Base-by-base conservation (phyloP, 2,329 filamentous ascomycete genomes). In the Fusarium algeriense region DNA sequence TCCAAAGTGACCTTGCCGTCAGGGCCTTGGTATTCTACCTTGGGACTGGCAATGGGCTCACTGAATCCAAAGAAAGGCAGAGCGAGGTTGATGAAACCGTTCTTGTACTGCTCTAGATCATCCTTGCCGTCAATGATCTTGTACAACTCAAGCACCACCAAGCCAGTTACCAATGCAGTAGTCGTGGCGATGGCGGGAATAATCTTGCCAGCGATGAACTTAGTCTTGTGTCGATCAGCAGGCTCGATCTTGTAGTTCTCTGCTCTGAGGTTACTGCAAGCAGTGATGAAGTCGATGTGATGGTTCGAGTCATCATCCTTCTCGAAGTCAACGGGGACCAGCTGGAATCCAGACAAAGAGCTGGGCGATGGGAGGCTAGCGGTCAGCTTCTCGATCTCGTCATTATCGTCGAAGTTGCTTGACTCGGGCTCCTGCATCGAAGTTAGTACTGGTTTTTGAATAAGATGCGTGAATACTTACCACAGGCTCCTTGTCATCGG, bases 141-240 rank as follows among this genome's bases (percentile, higher is more conserved):
- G 91, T 93, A 98, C 50, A 98, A 85, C 85, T 99, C 96, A 48
- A 99, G 85, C 19, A 97, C 88, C 57, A 99, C 94, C 48, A 99
- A 87, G 64, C 96, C 96, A 5, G 96, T 99, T 15, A 98, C 95
- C 63, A 99, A 86, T 6, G 96, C 95, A 5, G 96, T 99, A 0
- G 96, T 98, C 6, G 96, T 99, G 46, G 96, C 96, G 81, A 99
- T 99, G 48, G 96, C 96, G 26, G 96, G 96, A 73, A 99, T 99
- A 75, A 99, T 99, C 89, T 99, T 99, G 81, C 96, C 96, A 35
- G 96, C 97, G 80, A 99, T 99, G 83, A 99, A 98, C 86, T 99
- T 99, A 69, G 95, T 99, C 90, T 96, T 97, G 87, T 98, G 96
- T 69, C 94, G 89, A 79, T 99, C 95, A 1, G 96, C 95, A 71